Percentiles rank a stretch among this genome's conserved stretches.
Conservation (phyloP, 371 early-diverging fungal genomes). For the Syncephalis plumigaleata region DNA sequence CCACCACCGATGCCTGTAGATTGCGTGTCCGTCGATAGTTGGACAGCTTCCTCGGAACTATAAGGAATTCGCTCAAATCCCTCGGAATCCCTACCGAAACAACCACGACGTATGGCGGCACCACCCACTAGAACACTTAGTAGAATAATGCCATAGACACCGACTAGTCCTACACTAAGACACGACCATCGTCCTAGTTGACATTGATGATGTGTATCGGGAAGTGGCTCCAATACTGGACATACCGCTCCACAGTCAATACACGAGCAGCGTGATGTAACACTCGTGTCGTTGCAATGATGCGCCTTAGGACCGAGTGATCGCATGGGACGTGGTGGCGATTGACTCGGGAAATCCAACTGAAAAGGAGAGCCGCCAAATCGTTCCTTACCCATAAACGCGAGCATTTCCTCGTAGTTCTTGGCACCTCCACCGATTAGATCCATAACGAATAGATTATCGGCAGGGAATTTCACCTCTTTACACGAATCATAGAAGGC, state of each 20-base stretch:
- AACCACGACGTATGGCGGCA: constrained; percentile 10
- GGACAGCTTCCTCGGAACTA: constrained; percentile 17
- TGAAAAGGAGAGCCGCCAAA: constrained; percentile 51
- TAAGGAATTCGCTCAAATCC: constrained; percentile 30
- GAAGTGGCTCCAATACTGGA: constrained; percentile 29
- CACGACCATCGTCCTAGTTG: constrained; percentile 30
- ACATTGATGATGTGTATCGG: constrained; percentile 33
- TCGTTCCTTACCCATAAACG: constrained; percentile 41
- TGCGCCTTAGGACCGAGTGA: constrained; percentile 23
- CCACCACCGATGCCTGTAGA: no score
- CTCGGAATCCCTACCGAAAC: constrained; percentile 14
- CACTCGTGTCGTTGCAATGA: constrained; percentile 36
- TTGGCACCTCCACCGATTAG: constrained; percentile 58
- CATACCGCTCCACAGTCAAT: constrained; percentile 49
- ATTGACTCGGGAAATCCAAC: constrained; percentile 33
- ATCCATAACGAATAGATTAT: constrained; percentile 54
- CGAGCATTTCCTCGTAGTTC: constrained; percentile 42
- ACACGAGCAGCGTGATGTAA: constrained; percentile 43
- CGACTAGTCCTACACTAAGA: constrained; percentile 34
- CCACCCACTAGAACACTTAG: constrained; percentile 13
- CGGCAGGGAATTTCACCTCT: constrained; percentile 50
- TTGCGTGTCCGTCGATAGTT: constrained; percentile 20
- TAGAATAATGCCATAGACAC: constrained; percentile 25
- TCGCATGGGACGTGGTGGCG: constrained; percentile 10
- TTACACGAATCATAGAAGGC: constrained; percentile 57